Evolutionary conservation across 2,329 filamentous ascomycete species (phyloP), one percentile per base, ranked within the genome.

Genomic region (Hymenoscyphus repandus): DNA sequence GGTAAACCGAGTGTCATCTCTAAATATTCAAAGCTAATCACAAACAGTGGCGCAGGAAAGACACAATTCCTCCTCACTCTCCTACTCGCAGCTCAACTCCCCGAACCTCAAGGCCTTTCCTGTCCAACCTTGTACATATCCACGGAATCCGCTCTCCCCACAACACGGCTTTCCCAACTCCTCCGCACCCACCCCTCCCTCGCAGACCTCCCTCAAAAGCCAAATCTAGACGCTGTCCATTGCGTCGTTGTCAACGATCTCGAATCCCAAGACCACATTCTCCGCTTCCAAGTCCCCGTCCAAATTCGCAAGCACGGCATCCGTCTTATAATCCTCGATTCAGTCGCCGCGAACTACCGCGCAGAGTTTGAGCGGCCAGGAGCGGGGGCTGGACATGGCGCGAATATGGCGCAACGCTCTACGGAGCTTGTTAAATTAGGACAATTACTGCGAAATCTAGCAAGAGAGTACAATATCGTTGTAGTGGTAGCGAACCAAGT

Each of bases 401-500:
- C 68, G n/a, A 82, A 82, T 56, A 83, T 97, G 74, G 88, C 86
- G 22, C 82, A 83, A 36, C 82, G 93, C 55, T 85, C 85, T 56
- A 75, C 80, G 45, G 88, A 95, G 64, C 80, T 99, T 46, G 78
- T 89, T 13, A 83, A 84, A 30, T 73, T 96, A 2, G 88, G 92
- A 33, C 79, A 84, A 37, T 74, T 89, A 45, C 75, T 99, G 18
- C 82, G 90, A 33, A 78, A 85, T 36, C 72, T 97, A 1, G 93
- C 93, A 1, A 79, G 80, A 34, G 79, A 78, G 38, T 75, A 95
- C 63, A 77, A 85, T 57, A 74, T 96, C 41, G 91, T 90, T 20
- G 77, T 99, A 27, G 90, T 99, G 1, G 87, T 96, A 2, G 88
- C 92, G 5, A 99, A 99, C 66, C 93, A 99, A 69, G 92, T 99